Evolutionary conservation across 495 filamentous ascomycete genomes (phyloP), one percentile per base, ranked within the genome.

Genomic region (Evansstolkia leycettana): DNA sequence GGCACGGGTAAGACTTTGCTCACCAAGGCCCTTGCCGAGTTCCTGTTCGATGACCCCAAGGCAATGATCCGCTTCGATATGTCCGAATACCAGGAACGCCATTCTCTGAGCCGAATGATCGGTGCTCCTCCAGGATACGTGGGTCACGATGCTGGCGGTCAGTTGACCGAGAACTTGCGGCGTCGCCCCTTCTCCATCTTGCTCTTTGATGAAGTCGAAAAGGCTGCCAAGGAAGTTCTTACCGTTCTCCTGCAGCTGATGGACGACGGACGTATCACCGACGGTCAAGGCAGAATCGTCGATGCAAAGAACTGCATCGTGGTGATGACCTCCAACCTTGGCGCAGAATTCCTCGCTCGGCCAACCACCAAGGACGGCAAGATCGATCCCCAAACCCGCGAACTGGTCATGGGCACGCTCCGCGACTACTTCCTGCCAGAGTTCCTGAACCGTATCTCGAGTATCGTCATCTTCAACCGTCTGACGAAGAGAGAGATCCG

Each of bases 1-100:
- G 90, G 90, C 58, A 98, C 90, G 2, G 90, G 90, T 60, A 98
- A 98, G 64, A 98, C 90, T 2, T 65, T 98, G 9, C 78, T 98
- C 31, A 94, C 88, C 38, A 98, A 98, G 58, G 87, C 86, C 7
- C 71, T 98, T 7, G 90, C 90, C 29, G 90, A 98, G 55, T 98
- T 98, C 68, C 70, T 98, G 24, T 98, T 98, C 60, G 90, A 98
- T 52, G 90, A 98, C 49, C 70, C 90, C 11, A 94, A 94, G 68
- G 65, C 87, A 12, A 98, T 98, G 90, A 93, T 98, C 51, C 84
- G 90, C 11, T 88, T 98, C 65, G 90, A 98, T 60, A 98, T 98
- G 90, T 96, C 90, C 6, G 90, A 98, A 55, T 98, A 98, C 59
- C 92, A 96, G 59, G 90, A 98, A 59, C 82, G 88, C 7, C 90